phyloP scores from a whole-genome alignment of 208 protist genomes.

The Kentomonas sorsogonicus region DNA sequence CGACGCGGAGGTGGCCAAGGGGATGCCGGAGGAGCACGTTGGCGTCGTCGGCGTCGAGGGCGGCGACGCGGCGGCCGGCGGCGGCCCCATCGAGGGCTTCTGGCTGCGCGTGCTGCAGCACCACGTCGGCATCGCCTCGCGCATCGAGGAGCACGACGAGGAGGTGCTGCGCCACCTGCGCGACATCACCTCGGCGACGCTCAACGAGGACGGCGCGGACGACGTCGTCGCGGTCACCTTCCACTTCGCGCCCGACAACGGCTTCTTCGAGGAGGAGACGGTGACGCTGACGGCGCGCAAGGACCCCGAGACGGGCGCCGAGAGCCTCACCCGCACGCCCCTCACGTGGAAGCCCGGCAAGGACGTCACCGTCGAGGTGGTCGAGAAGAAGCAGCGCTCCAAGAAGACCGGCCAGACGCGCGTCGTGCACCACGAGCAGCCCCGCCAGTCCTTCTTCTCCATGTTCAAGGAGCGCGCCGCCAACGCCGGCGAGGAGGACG shows the following conservation, averaged over 20 bases:
- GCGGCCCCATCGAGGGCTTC: slow-evolving; percentile 37
- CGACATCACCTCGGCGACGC: slow-evolving; percentile 44
- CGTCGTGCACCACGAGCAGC: slow-evolving; percentile 31
- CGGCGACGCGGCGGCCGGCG: slow-evolving; percentile 10
- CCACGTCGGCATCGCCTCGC: slow-evolving; percentile 52
- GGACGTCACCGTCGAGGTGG: slow-evolving; percentile 55
- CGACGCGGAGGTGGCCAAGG: slow-evolving; percentile 63
- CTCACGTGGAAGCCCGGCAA: slow-evolving; percentile 81
- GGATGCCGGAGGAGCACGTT: slow-evolving; percentile 38
- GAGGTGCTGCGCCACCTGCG: slow-evolving; percentile 58
- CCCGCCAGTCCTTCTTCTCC: slow-evolving; percentile 76
- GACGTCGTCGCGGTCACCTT: slow-evolving; percentile 76
- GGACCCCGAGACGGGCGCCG: slow-evolving; percentile 30
- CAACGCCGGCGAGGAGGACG: slow-evolving; percentile 18
- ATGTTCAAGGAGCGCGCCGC: slow-evolving; percentile 50
- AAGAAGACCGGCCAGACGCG: slow-evolving; percentile 40
- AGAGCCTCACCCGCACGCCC: slow-evolving; percentile 37
- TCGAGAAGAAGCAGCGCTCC: slow-evolving; percentile 53
- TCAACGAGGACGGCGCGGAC: slow-evolving; percentile 42
- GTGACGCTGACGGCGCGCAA: slow-evolving; percentile 48
- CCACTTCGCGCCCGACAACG: slow-evolving; percentile 78
- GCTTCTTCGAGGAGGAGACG: slow-evolving; percentile 65
- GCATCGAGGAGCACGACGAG: slow-evolving; percentile 76
- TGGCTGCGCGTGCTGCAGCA: slow-evolving; percentile 52
- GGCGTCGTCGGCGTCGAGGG: slow-evolving; percentile 21